phyloP scores from a whole-genome alignment of 345 rosid genomes.

The Rubroshorea leprosula region DNA sequence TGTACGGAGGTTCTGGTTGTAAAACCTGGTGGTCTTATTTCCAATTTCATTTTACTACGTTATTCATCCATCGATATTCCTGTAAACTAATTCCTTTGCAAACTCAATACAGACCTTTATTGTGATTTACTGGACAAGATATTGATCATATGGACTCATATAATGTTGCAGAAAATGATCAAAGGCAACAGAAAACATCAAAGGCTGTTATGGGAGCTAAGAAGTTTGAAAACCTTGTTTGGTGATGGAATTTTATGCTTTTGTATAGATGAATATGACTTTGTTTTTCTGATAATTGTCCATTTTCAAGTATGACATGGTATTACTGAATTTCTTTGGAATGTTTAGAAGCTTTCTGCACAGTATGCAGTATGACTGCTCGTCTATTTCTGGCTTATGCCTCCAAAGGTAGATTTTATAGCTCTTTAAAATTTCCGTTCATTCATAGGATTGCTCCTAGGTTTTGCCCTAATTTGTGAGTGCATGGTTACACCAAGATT shows the following conservation, averaged over 20 bases:
- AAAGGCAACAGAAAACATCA: not conserved
- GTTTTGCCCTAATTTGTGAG: too few relatives aligned
- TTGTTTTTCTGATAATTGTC: not conserved
- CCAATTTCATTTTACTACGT: not conserved
- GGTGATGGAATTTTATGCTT: not conserved
- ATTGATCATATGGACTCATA: not conserved
- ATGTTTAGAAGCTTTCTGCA: not conserved
- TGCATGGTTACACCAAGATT: too few relatives aligned
- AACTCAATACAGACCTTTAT: not conserved
- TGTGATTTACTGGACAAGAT: not conserved
- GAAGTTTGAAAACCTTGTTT: not conserved
- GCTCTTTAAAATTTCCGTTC: too few relatives aligned
- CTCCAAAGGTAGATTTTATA: too few relatives aligned
- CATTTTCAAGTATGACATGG: not conserved
- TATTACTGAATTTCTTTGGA: not conserved
- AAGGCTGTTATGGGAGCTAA: too few relatives aligned
- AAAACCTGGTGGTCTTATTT: not conserved
- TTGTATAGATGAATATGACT: conserved; percentile 9
- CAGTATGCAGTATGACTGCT: too few relatives aligned
- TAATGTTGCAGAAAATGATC: not conserved
- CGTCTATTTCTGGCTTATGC: too few relatives aligned
- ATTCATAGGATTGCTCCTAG: too few relatives aligned
- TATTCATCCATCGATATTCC: not conserved
- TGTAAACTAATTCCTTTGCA: not conserved
- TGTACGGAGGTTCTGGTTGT: not conserved